Evolutionary conservation across 2,329 filamentous ascomycete species (phyloP).

Genomic region (Fusarium heterosporum): DNA sequence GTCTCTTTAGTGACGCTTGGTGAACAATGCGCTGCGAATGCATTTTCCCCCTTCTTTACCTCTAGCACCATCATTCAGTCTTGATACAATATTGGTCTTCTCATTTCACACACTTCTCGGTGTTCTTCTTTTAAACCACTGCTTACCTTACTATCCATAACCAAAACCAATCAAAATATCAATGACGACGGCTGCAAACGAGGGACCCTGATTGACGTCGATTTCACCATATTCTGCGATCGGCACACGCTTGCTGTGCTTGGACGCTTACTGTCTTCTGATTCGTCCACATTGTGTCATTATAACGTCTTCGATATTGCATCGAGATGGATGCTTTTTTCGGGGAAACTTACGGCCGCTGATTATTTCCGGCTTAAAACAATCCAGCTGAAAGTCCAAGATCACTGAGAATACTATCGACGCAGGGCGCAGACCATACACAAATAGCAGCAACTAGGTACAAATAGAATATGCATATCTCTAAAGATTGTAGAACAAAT

Average conservation of each 20-base stretch:
- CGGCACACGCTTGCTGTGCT: conserved; percentile 5
- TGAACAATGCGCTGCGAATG: not conserved
- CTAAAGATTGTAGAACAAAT: too few relatives aligned
- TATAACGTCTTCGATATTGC: not conserved
- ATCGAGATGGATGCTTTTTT: conserved; percentile 8
- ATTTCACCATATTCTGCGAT: conserved; percentile 13
- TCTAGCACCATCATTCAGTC: not conserved
- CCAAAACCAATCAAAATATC: conserved; percentile 7
- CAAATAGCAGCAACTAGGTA: too few relatives aligned
- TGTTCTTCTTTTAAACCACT: too few relatives aligned
- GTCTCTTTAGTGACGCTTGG: not conserved
- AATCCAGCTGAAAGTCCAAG: too few relatives aligned
- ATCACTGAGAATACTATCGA: too few relatives aligned
- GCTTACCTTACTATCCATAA: not conserved
- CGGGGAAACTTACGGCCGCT: not conserved
- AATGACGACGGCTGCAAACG: conserved; percentile 24
- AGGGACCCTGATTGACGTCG: conserved; percentile 36
- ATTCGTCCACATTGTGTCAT: conserved; percentile 8
- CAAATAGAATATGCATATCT: too few relatives aligned
- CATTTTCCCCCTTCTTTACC: too few relatives aligned
- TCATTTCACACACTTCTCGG: not conserved
- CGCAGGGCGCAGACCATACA: too few relatives aligned
- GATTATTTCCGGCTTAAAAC: not conserved
- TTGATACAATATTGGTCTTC: not conserved
- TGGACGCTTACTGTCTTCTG: conserved; percentile 7